Evolutionary conservation across 2,329 filamentous ascomycete species (phyloP), one percentile per base, ranked within the genome.

Genomic region (Ilyonectria destructans): DNA sequence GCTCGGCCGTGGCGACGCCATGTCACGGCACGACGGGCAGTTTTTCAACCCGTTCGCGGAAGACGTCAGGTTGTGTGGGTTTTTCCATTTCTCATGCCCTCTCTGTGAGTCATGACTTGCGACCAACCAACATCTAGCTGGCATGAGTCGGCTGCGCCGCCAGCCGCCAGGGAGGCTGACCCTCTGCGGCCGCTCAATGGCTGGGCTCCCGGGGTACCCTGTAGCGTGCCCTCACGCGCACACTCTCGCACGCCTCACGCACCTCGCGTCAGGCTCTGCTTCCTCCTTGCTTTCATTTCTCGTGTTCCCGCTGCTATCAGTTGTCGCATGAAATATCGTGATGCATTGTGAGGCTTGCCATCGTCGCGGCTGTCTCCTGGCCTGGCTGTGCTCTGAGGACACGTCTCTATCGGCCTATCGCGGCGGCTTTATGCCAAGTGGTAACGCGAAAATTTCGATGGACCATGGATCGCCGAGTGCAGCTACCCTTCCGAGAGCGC

Each of bases 131-230:
- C 56, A 54, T 57, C 62, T 35, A 60, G 59, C 67, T 69, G 51
- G 66, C 70, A 72, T 67, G 68, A 70, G 64, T 58, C 70, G 62
- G 57, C 73, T 58, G 62, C 67, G 74, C 70, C 65, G 58, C 65
- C 69, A 74, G 74, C 70, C 65, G 58, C 65, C 69, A 74, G 68
- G 69, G 72, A 77, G 74, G 71, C 75, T 76, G 69, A 77, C 71
- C 72, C 74, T 72, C 77, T 79, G 74, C 77, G 75, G 73, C 72
- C 71, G 72, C 69, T 80, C 70, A 79, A 70, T 80, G 79, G 78
- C 75, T 74, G 69, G 61, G 64, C 63, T 37, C 48, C 66, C 60
- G 65, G 75, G 69, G 75, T 78, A 73, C 68, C 60, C 65, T 67
- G 73, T 75, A 71, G 29, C 43, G 48, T 55, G 54, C 57, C 57